These are phyloP conservation scores for Pythium biforme DNA, from an alignment of 352 stramenopile genomes.

Conservation along the genomic window DNA sequence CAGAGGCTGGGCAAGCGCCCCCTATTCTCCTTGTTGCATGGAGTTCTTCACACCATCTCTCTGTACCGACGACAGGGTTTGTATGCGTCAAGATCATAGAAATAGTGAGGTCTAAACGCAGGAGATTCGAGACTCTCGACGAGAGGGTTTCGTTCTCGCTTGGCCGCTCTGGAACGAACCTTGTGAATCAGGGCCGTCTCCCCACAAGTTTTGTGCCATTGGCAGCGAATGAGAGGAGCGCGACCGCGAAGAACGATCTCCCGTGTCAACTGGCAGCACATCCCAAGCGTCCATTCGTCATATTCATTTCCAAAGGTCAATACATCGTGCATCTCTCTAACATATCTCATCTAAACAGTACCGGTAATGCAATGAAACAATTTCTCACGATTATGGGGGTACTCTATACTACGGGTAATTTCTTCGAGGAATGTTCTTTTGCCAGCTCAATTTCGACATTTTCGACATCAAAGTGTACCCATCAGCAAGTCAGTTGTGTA, in stretches of 20 bases:
- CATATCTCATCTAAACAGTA: no score
- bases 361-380: background rate
- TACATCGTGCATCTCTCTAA: background rate
- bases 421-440: slow-evolving; percentile 3
- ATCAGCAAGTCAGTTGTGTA: slow-evolving; percentile 1
- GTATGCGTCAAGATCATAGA: no score
- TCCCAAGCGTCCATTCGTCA: background rate
- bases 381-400: background rate
- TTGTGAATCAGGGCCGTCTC: background rate
- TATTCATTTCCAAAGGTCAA: background rate
- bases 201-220: no score
- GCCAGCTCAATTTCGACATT: slow-evolving; percentile 10
- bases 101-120: background rate
- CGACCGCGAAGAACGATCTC: slow-evolving; percentile 7
- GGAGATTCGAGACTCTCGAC: background rate
- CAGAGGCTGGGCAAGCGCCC: no score
- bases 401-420: background rate
- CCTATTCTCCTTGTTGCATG: no score
- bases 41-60: no score
- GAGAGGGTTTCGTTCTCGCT: background rate
- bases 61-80: no score
- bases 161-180: background rate
- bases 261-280: slow-evolving; percentile 2
- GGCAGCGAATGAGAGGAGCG: background rate
- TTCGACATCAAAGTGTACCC: slow-evolving; percentile 18